Base-by-base conservation (phyloP, 2,329 filamentous ascomycete species). In the Colletotrichum brevisporum region DNA sequence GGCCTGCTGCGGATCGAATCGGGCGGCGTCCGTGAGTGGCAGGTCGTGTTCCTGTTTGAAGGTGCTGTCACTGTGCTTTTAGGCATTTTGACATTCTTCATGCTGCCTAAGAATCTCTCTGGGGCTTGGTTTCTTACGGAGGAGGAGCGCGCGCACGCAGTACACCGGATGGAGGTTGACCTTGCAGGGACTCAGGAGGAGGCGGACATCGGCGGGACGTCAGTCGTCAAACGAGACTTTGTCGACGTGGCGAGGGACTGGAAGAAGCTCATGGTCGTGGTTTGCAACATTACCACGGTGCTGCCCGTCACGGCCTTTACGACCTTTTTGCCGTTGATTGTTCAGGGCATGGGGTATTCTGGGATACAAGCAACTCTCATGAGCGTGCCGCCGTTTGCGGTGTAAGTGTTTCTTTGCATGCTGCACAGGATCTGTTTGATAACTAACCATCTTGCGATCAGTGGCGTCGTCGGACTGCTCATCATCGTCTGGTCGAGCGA, bases 11-110 rank as follows among this genome's bases (percentile, higher is more conserved):
- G 47, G 8, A 53, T 70, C 2, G 39, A 67, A 15, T 57, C 58
- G 10, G n/a, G 43, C 1, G 10, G 5, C 16, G 21, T 72, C 15
- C 62, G 66, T 9, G 67, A 67, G 12, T 73, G 71, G 71, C 71
- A 73, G 21, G 67, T 69, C 12, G 68, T 74, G 8, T 74, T 73
- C 15, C 56, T 70, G 3, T 58, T 72, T 18, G 71, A 73, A 21
- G 72, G 67, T 4, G 70, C 57, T 9, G 63, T 75, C 10, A 74
- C 75, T 9, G 66, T 76, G 18, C 15, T 73, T 2, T 71, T 76
- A 10, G 73, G 69, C 3, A 58, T 74, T 16, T 15, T 75, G 15
- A 71, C 69, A 13, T 68, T 72, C 8, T 73, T 74, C 26, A 72
- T 74, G 43, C 67, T 77, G n/a, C 74, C 75, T 1, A 52, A 61